Evolutionary conservation across 495 filamentous ascomycete species (phyloP), one percentile per base, ranked within the genome.

Genomic region (Hyaloscypha finlandica): DNA sequence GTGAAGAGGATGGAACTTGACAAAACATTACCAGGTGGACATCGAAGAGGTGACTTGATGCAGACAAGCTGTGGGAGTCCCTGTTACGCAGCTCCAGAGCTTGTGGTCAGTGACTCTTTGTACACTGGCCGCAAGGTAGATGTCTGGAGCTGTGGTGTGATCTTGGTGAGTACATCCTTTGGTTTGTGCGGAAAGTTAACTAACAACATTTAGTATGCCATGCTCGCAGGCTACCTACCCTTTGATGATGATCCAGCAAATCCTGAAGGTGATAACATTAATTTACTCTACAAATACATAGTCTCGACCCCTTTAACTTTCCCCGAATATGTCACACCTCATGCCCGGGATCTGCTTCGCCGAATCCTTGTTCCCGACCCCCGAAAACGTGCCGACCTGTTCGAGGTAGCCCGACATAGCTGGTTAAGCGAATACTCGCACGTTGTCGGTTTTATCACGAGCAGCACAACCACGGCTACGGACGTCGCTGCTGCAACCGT

Each of bases 231-330:
- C 35, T 99, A 98, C 77, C 84, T 99, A n/a, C 95, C 95, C 4
- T 99, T 99, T 74, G 95, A 99, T 73, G 95, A 99, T 73, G 95
- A 99, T 73, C 95, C 95, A 67, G 96, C 94, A 48, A 99, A 99
- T 73, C 95, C 95, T 5, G 95, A 99, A 79, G 95, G 95, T 54
- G 95, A 99, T 71, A 99, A 99, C 74, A 99, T 99, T 81, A 99
- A 98, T 77, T 83, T 98, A 6, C 84, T 99, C 60, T 99, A 99
- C 83, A 98, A 97, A 80, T 99, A 99, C 80, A 99, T 99, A 70
- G 93, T 97, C 64, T 96, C 93, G 51, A 98, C 95, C 6, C 92
- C 94, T 57, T 86, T 99, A 51, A 98, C 95, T 5, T 99, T 99
- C 76, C 95, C 95, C 48, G 95, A 99, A 89, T 98, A 99, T 77